phyloP scores from a whole-genome alignment of 345 rosid genomes.

The Excoecaria cochinchinensis region DNA sequence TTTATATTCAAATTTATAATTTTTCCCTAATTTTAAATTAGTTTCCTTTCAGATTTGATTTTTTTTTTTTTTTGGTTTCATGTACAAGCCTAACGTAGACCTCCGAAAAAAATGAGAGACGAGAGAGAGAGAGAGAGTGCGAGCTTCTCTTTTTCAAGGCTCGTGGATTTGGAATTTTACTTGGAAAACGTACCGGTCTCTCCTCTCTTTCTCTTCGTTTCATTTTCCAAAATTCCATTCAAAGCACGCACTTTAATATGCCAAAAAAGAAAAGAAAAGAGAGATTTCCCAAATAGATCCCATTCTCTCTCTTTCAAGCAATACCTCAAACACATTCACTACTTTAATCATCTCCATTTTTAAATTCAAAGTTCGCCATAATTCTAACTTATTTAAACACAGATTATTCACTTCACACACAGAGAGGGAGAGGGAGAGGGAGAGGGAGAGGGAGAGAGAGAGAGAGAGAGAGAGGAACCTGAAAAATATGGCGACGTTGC shows the following conservation, averaged over 20 bases:
- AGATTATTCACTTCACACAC: not conserved
- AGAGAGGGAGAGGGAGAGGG: too few species aligned
- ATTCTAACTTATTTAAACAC: not conserved
- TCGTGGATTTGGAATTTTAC: slow-evolving; percentile 16
- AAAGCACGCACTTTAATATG: slow-evolving; percentile 45
- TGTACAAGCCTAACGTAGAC: too few species aligned
- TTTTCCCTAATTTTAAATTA: too few species aligned
- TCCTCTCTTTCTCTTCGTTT: not conserved
- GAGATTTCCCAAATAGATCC: slow-evolving; percentile 37
- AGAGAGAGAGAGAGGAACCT: slow-evolving; percentile 11
- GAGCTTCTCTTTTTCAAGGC: not conserved
- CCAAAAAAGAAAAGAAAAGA: slow-evolving; percentile 19
- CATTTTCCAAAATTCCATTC: slow-evolving; percentile 43
- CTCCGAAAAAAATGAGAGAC: not conserved
- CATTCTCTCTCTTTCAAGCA: slow-evolving; percentile 36
- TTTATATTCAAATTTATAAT: too few species aligned
- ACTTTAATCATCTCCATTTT: not conserved
- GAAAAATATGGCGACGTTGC: slow-evolving; percentile 64
- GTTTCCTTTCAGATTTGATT: too few species aligned
- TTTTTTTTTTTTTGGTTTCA: too few species aligned
- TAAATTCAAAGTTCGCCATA: slow-evolving; percentile 1
- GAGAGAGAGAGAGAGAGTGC: not conserved
- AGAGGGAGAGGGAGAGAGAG: slow-evolving; percentile 6
- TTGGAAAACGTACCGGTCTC: slow-evolving; percentile 23
- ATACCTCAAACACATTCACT: slow-evolving; percentile 14